Base-by-base conservation (phyloP, 768 basidiomycete genomes). In the Boletus sp. region DNA sequence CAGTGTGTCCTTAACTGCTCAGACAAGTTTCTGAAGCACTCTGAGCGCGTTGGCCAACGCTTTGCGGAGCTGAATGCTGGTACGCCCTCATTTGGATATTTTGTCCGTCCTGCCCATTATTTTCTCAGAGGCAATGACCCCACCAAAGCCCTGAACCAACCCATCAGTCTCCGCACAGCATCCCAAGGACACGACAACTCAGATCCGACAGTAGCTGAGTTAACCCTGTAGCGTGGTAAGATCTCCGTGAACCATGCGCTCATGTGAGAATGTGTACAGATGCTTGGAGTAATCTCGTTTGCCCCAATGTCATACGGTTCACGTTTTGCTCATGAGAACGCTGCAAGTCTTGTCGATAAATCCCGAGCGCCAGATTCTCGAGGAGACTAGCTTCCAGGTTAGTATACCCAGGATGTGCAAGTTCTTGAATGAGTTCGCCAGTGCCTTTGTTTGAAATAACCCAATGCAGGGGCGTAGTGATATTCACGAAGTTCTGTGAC, bases 1-100 rank as follows among this genome's bases (percentile, higher is more conserved):
- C 81, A 84, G 60, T 99, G 96, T 69, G 83, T 96, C 44, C 78
- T 83, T 72, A 93, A 95, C 75, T 99, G 96, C 76, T 82, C 93
- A 21, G 96, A 98, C 78, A 99, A 98, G 74, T 98, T 97, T 77
- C 75, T 98, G 66, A 97, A 97, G 70, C 93, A 97, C 69, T 93
- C 93, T 11, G 94, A 98, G 69, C 80, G 94, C 47, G 88, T 96
- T 15, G 93, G 93, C 6, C 87, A 92, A 29, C 82, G 94, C 43
- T 97, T 96, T 67, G 92, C 93, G 42, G 94, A 96, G 69, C 74
- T 88, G 57, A 96, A 93, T 64, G 92, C 92, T 50, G 94, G 94
- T 93, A 60, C 55, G 89, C 77, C 15, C 33, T 27, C 21, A 19
- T 37, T 29, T 33, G 4, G 5, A 2, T 10, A 30, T 39, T 6